Conservation (phyloP, 129 eudicot genomes). For the Apium graveolens region DNA sequence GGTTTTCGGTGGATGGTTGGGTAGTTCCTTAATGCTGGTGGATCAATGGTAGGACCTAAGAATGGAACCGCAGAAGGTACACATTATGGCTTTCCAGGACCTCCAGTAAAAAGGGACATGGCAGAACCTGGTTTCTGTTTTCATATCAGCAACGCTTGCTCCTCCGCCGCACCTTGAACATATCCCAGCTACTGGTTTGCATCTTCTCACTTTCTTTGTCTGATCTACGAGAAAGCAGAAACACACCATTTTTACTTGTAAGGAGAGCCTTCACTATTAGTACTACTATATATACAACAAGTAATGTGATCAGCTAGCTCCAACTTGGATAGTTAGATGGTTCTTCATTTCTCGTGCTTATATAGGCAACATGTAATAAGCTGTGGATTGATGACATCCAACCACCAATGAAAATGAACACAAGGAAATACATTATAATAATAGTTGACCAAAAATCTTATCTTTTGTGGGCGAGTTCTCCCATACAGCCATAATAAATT, state of each 20-base stretch:
- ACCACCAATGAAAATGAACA: not conserved
- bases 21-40: not conserved
- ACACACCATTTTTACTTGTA: not conserved
- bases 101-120: slow-evolving; percentile 64
- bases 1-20: not conserved
- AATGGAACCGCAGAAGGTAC: slow-evolving; percentile 47
- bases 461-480: not conserved
- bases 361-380: not conserved
- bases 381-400: not conserved
- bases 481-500: not conserved
- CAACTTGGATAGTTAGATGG: not conserved
- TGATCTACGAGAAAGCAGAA: slow-evolving; percentile 44
- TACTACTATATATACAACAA: not conserved
- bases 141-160: slow-evolving; percentile 79
- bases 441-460: slow-evolving; percentile 1
- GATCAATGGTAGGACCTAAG: slow-evolving; percentile 29
- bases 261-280: not conserved
- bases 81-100: slow-evolving; percentile 70
- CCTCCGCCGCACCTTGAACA: slow-evolving; percentile 86
- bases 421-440: not conserved
- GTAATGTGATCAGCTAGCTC: not conserved
- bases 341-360: not conserved
- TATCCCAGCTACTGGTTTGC: slow-evolving; percentile 73
- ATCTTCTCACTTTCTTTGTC: slow-evolving; percentile 37
- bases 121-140: slow-evolving; percentile 72